These are phyloP conservation scores for Vigna unguiculata DNA, from an alignment of 306 rosid genomes.

Conservation along the genomic window DNA sequence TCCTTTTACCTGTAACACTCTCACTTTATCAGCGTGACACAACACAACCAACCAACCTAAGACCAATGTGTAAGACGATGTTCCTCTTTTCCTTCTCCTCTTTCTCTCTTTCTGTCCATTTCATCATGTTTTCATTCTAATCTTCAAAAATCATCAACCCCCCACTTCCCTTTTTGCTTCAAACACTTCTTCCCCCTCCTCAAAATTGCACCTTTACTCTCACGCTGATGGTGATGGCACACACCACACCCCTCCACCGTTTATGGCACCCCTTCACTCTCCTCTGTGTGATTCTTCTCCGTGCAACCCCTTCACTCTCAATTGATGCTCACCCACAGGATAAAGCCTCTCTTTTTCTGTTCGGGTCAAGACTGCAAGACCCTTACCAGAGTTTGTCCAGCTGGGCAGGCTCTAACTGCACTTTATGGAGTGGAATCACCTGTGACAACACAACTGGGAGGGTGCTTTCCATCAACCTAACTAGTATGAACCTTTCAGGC, in stretches of 20 bases:
- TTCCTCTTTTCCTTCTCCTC: conserved; percentile 5
- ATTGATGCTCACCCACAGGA: conserved; percentile 72
- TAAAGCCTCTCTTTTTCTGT: conserved; percentile 60
- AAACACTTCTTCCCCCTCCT: conserved; percentile 32
- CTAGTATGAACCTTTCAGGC: conserved; percentile 77
- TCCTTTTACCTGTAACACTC: neutral
- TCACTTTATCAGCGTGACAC: conserved; percentile 32
- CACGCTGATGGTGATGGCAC: conserved; percentile 47
- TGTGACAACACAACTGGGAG: conserved; percentile 78
- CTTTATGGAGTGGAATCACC: conserved; percentile 76
- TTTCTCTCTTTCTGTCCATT: conserved; percentile 11
- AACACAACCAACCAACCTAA: conserved; percentile 33
- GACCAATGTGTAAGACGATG: conserved; percentile 44
- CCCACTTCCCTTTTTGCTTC: conserved; percentile 40
- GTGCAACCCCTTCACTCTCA: conserved; percentile 52
- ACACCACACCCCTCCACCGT: conserved; percentile 36
- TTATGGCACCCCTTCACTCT: conserved; percentile 47
- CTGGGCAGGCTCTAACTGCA: conserved; percentile 86
- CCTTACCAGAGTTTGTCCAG: conserved; percentile 70
- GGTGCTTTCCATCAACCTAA: conserved; percentile 72
- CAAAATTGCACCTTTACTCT: conserved; percentile 41
- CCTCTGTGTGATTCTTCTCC: conserved; percentile 50
- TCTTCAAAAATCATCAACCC: conserved; percentile 28
- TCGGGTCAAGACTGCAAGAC: conserved; percentile 65
- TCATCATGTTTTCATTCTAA: conserved; percentile 3